Conservation (phyloP, 768 basidiomycete species). For the Fomitopsis pulvina region DNA sequence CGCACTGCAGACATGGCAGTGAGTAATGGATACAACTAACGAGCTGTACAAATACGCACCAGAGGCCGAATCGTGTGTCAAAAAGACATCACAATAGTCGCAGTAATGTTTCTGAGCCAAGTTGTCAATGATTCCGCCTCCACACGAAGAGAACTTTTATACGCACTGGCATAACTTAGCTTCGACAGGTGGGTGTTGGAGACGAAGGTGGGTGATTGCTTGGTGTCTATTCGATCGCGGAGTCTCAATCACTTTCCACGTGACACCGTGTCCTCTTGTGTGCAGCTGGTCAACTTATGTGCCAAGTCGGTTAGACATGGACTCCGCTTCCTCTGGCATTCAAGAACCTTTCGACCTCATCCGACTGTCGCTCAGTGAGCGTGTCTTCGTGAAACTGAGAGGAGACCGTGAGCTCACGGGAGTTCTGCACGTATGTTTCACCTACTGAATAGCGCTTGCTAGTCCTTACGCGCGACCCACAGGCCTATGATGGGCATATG, state of each 20-base stretch:
- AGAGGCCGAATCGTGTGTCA: conserved; percentile 92
- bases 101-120: conserved; percentile 79
- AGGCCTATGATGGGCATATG: conserved; percentile 99
- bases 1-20: conserved; percentile 53
- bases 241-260: conserved; percentile 13
- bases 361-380: conserved; percentile 91
- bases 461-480: conserved; percentile 14
- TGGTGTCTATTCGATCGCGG: too few relatives aligned
- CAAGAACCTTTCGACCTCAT: conserved; percentile 98
- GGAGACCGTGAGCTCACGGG: conserved; percentile 92
- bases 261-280: conserved; percentile 1
- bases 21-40: conserved; percentile 1
- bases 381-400: conserved; percentile 94
- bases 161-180: conserved; percentile 58
- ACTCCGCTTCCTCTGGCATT: conserved; percentile 65
- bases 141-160: background rate
- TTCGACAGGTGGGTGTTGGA: background rate
- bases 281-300: background rate
- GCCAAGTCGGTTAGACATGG: conserved; percentile 59
- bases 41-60: conserved; percentile 43
- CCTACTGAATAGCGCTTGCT: conserved; percentile 4
- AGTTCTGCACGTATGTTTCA: conserved; percentile 73
- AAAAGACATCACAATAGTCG: conserved; percentile 89
- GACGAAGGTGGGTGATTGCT: conserved; percentile 1
- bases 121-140: conserved; percentile 5